Evolutionary conservation across 495 filamentous ascomycete species (phyloP).

Genomic region (Annulohypoxylon maeteangense): DNA sequence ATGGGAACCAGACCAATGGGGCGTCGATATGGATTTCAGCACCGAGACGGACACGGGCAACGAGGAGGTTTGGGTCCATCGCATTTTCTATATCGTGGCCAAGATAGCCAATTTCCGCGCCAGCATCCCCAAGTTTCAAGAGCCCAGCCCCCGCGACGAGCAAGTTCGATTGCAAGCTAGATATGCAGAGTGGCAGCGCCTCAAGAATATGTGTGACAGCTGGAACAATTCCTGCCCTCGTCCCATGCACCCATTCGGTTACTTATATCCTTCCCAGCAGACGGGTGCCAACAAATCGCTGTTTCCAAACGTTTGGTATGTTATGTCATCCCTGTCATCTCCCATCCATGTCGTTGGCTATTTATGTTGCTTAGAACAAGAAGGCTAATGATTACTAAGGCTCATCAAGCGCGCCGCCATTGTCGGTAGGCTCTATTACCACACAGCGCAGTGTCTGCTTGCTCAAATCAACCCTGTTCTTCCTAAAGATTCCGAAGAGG

Average conservation of each 20-base stretch:
- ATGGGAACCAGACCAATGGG: constrained; percentile 95
- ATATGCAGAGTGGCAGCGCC: constrained; percentile 79
- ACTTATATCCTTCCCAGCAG: constrained; percentile 75
- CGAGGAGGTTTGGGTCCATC: constrained; percentile 91
- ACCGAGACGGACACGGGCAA: constrained; percentile 53
- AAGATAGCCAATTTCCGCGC: constrained; percentile 88
- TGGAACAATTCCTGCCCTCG: constrained; percentile 83
- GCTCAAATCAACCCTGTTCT: constrained; percentile 77
- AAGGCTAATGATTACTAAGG: constrained; percentile 58
- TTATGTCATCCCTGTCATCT: constrained; percentile 10
- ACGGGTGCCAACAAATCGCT: constrained; percentile 67
- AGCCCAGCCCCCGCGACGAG: constrained; percentile 67
- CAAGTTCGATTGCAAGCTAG: constrained; percentile 71
- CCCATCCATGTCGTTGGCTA: background rate
- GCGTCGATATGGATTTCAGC: constrained; percentile 81
- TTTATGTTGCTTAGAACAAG: background rate
- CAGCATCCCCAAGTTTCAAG: constrained; percentile 68
- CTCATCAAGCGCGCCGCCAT: constrained; percentile 83
- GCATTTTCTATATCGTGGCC: constrained; percentile 89
- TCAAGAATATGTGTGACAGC: constrained; percentile 77
- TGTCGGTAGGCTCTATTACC: constrained; percentile 89
- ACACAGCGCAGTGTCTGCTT: constrained; percentile 83
- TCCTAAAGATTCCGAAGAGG: constrained; percentile 67
- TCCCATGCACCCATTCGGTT: constrained; percentile 88
- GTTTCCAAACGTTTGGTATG: constrained; percentile 90